A percentile compares a stretch with the other conserved stretches of the same genome.
These are phyloP conservation scores for Septoria linicola DNA, from an alignment of 2,329 filamentous ascomycete species.

Conservation along the genomic window DNA sequence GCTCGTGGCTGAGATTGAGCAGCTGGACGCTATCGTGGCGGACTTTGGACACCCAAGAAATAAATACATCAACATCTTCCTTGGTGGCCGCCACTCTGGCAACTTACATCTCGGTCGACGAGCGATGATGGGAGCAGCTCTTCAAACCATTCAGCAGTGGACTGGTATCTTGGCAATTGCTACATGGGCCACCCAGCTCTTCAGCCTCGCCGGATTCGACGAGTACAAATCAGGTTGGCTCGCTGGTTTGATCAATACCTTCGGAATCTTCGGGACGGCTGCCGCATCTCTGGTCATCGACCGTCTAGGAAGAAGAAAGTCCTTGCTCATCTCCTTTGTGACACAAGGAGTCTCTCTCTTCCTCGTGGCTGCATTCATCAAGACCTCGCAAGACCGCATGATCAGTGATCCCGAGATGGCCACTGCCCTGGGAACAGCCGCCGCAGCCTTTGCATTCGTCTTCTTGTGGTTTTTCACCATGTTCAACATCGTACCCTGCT, in stretches of 20 bases:
- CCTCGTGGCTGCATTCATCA: constrained; percentile 39
- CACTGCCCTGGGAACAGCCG: constrained; percentile 35
- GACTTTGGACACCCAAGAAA: constrained; percentile 36
- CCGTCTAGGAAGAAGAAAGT: constrained; percentile 33
- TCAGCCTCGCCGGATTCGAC: constrained; percentile 34
- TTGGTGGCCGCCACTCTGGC: constrained; percentile 17
- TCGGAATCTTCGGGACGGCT: constrained; percentile 33
- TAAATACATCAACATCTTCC: constrained; percentile 31
- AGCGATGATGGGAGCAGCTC: constrained; percentile 3
- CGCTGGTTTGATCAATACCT: constrained; percentile 35
- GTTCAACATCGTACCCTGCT: constrained; percentile 54
- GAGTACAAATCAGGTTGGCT: constrained; percentile 26
- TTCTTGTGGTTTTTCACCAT: constrained; percentile 47
- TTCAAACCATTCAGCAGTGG: constrained; percentile 37
- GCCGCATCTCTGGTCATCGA: constrained; percentile 40
- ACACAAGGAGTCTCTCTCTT: constrained; percentile 36
- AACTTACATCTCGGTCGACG: constrained; percentile 24
- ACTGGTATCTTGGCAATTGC: constrained; percentile 34
- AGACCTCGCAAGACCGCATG: constrained; percentile 24
- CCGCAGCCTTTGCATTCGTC: constrained; percentile 24
- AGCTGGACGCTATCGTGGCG: constrained; percentile 45
- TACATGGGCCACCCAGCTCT: constrained; percentile 29
- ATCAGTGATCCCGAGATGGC: constrained; percentile 10
- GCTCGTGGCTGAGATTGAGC: constrained; percentile 43
- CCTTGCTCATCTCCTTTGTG: constrained; percentile 8